Conservation (phyloP, 2,329 filamentous ascomycete genomes). For the Lanzia echinophila region DNA sequence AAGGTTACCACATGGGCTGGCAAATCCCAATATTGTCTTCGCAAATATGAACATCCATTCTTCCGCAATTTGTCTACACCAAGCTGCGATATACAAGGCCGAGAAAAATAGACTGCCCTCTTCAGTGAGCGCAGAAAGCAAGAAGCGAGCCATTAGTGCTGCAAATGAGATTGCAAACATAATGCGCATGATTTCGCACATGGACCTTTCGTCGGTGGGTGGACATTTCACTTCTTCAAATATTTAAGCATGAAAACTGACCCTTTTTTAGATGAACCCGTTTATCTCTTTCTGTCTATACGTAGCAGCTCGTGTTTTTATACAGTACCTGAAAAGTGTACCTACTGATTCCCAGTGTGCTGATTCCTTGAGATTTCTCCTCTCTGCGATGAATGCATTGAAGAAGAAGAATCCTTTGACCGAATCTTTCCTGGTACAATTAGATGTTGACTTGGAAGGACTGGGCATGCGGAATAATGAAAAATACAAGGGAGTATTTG, state of each 20-base stretch:
- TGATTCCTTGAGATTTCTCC: conserved; percentile 81
- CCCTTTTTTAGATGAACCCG: conserved; percentile 72
- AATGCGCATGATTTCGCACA: conserved; percentile 90
- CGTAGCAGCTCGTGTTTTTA: conserved; percentile 89
- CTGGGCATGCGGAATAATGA: conserved; percentile 54
- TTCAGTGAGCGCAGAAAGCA: conserved; percentile 80
- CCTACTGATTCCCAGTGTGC: conserved; percentile 73
- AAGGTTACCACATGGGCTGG: conserved; percentile 68
- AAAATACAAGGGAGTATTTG: conserved; percentile 48
- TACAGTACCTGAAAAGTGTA: conserved; percentile 93
- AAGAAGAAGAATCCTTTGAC: conserved; percentile 85
- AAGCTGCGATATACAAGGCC: conserved; percentile 95
- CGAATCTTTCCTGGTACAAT: conserved; percentile 87
- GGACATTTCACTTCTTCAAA: background rate
- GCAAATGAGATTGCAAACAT: conserved; percentile 91
- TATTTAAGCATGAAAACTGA: conserved; percentile 1
- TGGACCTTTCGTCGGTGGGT: conserved; percentile 75
- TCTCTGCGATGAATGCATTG: conserved; percentile 83
- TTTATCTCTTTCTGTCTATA: conserved; percentile 95
- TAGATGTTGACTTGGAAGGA: conserved; percentile 84
- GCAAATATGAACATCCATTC: conserved; percentile 97
- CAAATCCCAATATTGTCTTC: conserved; percentile 81
- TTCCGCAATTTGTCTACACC: conserved; percentile 93
- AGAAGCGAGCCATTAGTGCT: conserved; percentile 85
- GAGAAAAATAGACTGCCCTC: conserved; percentile 77